These are phyloP conservation scores for Rhodotorula paludigena DNA, from an alignment of 768 basidiomycete species.

Conservation along the genomic window DNA sequence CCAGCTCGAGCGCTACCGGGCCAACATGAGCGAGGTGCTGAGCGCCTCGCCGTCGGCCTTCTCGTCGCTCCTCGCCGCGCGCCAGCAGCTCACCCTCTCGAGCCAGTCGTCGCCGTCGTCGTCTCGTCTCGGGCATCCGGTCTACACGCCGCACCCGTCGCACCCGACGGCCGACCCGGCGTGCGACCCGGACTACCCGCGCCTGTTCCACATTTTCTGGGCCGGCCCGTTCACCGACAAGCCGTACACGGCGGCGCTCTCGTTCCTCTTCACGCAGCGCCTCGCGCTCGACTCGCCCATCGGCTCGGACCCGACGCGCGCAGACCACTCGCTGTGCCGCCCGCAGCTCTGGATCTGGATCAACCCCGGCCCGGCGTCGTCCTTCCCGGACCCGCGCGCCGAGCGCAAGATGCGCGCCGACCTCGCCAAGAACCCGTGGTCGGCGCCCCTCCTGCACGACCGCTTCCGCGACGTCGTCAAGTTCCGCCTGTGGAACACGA, in stretches of 20 bases:
- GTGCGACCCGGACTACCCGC: slow-evolving; percentile 79
- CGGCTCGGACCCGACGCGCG: slow-evolving; percentile 45
- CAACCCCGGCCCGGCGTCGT: slow-evolving; percentile 91
- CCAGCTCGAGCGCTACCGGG: slow-evolving; percentile 14
- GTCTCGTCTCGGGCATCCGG: slow-evolving; percentile 47
- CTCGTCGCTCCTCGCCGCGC: slow-evolving; percentile 13
- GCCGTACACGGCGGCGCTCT: slow-evolving; percentile 88
- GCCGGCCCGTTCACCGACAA: slow-evolving; percentile 98
- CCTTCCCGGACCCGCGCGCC: slow-evolving; percentile 77
- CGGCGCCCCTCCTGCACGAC: slow-evolving; percentile 86
- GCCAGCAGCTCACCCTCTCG: slow-evolving; percentile 21
- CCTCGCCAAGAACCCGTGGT: slow-evolving; percentile 79
- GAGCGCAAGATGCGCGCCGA: slow-evolving; percentile 73
- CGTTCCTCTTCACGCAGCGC: slow-evolving; percentile 94
- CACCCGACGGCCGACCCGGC: slow-evolving; percentile 48
- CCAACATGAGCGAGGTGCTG: slow-evolving; percentile 20
- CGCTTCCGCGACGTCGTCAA: slow-evolving; percentile 86
- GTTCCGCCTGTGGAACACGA: slow-evolving; percentile 98
- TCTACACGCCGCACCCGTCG: slow-evolving; percentile 41
- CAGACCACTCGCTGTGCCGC: slow-evolving; percentile 59
- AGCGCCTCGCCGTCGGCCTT: slow-evolving; percentile 16
- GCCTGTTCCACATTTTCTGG: slow-evolving; percentile 99
- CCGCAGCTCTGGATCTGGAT: slow-evolving; percentile 98
- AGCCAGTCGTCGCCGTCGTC: background rate
- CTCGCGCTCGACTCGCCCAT: slow-evolving; percentile 56